Conservation (phyloP, 163 green algal species). For the Chloroidium sp. region DNA sequence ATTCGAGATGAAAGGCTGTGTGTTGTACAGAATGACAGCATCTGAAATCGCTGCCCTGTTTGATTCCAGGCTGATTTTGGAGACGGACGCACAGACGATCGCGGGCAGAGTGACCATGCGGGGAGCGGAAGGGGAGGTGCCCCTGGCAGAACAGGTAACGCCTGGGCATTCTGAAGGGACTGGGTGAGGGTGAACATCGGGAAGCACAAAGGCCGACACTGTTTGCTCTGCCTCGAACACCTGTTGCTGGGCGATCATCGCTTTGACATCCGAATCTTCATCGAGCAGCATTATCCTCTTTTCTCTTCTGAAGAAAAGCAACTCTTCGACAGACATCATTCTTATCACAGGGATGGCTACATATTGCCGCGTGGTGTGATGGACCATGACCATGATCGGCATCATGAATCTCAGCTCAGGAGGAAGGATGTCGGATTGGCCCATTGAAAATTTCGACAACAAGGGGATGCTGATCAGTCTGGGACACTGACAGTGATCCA, state of each 20-base stretch:
- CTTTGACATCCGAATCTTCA: neutral
- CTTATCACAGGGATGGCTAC: too few species aligned
- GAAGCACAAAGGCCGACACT: too few species aligned
- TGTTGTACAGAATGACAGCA: neutral
- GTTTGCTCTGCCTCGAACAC: neutral
- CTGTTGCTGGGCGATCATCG: neutral
- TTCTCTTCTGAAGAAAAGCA: too few species aligned
- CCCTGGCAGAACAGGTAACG: constrained; percentile 52
- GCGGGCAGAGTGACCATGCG: constrained; percentile 76
- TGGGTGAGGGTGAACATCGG: neutral
- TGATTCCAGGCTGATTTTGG: constrained; percentile 82
- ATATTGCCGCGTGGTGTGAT: too few species aligned
- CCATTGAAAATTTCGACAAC: neutral
- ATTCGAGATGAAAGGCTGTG: neutral
- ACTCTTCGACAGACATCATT: too few species aligned
- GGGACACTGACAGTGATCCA: too few species aligned
- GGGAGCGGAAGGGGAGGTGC: constrained; percentile 52
- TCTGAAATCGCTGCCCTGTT: neutral
- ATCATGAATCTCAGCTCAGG: too few species aligned
- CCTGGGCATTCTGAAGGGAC: neutral
- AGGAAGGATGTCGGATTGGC: too few species aligned
- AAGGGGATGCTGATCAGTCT: neutral
- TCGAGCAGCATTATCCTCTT: neutral
- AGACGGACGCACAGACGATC: constrained; percentile 79
- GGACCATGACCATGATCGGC: too few species aligned